Conservation (phyloP, 805 yeast species). For the Pichia scutulata region DNA sequence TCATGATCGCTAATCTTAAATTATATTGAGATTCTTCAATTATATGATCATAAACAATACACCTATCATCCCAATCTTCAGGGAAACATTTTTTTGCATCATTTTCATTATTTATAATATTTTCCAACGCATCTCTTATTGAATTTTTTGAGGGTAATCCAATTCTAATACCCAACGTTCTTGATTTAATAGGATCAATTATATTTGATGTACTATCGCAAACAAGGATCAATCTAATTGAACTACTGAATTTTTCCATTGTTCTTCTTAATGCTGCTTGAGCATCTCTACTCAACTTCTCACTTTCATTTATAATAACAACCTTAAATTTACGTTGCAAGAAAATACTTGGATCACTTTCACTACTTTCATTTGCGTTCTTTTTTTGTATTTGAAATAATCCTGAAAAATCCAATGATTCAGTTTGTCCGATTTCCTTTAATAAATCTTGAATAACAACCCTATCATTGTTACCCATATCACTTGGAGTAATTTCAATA, state of each 20-base stretch:
- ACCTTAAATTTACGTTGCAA: conserved; percentile 56
- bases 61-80: conserved; percentile 29
- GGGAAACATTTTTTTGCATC: conserved; percentile 26
- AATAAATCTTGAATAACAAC: conserved; percentile 89
- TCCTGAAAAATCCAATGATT: conserved; percentile 76
- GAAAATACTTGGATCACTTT: background rate
- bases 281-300: conserved; percentile 82
- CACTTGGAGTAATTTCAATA: conserved; percentile 92
- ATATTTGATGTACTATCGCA: conserved; percentile 89
- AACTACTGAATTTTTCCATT: conserved; percentile 89
- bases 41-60: conserved; percentile 39
- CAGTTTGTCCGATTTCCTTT: conserved; percentile 92
- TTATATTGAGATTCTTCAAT: conserved; percentile 58
- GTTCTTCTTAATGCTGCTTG: conserved; percentile 94
- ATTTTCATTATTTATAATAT: conserved; percentile 52
- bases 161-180: conserved; percentile 81
- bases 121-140: conserved; percentile 44
- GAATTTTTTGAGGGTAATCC: conserved; percentile 70
- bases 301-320: conserved; percentile 88
- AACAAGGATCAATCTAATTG: conserved; percentile 74
- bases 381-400: conserved; percentile 21
- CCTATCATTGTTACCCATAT: conserved; percentile 92
- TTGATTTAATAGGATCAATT: conserved; percentile 88
- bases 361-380: background rate
- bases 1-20: conserved; percentile 66